Evolutionary conservation across 1,284 basidiomycete genomes (phyloP).

Genomic region (Trichosporon sp.): DNA sequence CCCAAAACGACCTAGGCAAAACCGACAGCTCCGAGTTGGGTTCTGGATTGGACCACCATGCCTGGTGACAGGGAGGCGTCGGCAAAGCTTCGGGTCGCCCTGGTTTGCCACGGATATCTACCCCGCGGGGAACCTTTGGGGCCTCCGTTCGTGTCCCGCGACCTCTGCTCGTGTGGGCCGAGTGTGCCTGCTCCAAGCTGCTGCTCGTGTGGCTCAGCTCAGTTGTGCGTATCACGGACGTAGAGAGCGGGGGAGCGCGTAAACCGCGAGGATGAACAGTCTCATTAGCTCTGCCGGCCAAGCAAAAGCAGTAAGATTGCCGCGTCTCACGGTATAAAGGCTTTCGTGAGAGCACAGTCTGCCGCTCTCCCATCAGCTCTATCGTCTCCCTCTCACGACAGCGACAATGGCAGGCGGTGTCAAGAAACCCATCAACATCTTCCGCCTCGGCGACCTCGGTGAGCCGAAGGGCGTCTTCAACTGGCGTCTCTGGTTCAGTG

Average conservation of each 20-base stretch:
- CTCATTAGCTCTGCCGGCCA: not conserved
- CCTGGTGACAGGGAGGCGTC: not conserved
- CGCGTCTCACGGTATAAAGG: not conserved
- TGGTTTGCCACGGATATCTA: not conserved
- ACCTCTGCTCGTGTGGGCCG: not conserved
- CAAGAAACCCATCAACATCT: conserved; percentile 29
- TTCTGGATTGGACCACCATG: not conserved
- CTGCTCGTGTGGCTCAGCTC: not conserved
- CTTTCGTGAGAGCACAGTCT: not conserved
- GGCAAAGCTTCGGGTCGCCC: not conserved
- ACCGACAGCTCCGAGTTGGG: not conserved
- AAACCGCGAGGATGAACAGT: not conserved
- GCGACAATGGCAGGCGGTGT: conserved; percentile 26
- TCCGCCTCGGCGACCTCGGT: conserved; percentile 27
- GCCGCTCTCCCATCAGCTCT: not conserved
- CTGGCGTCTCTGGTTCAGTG: conserved; percentile 27
- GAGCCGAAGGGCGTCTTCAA: conserved; percentile 30
- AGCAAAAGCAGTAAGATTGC: not conserved
- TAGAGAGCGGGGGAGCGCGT: not conserved
- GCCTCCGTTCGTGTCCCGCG: not conserved
- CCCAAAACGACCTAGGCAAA: not conserved
- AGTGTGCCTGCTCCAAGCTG: no score
- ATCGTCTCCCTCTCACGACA: not conserved
- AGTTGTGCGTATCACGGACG: no score
- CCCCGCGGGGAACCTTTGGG: not conserved